Evolutionary conservation across 1,139 yeast species (phyloP), one percentile per base, ranked within the genome.

Genomic region (Geotrichum cucujoidarum): DNA sequence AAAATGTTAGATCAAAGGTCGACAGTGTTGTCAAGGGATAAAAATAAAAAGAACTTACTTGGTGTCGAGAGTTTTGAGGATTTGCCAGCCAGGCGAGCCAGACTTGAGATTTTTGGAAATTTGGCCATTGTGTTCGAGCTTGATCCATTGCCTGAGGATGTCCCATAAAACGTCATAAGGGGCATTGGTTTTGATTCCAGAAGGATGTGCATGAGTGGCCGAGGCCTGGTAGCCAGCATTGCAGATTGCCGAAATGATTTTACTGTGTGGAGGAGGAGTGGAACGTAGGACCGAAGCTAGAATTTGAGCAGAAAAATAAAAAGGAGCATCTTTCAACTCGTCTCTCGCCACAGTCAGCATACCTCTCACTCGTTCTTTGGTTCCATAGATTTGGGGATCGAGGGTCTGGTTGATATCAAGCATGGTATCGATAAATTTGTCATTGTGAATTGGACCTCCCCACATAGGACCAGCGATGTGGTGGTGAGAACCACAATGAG

Each of bases 391-490:
- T 1, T 34, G 71, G n/a, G 72, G 71, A 49, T 77, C 81, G 8
- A 71, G 65, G 20, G 69, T 64, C 11, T 24, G 66, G 64, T 80
- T 80, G 39, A 83, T 69, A 20, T 75, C 71, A 48, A 87, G 70
- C 41, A 90, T 74, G 56, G 72, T 76, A 31, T 78, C 73, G 40
- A 92, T 72, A 58, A 89, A 92, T 17, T 74, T 77, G 30, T 66
- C 64, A 61, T 83, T 76, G 60, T 90, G 97, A 45, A 92, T 68
- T 2, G 74, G 71, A 0, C 92, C 96, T 10, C 79, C 87, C 83
- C 95, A 92, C 96, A 92, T 87, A 50, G 98, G 98, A 1, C 98
- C 98, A 2, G 94, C 92, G 35, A 92, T 64, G 61, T 85, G 95
- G 61, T 78, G 78, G 3, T 77, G 72, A 49, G 75, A 75, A 1